Base-by-base conservation (phyloP, 2,329 filamentous ascomycete genomes). In the Geosmithia putterillii region DNA sequence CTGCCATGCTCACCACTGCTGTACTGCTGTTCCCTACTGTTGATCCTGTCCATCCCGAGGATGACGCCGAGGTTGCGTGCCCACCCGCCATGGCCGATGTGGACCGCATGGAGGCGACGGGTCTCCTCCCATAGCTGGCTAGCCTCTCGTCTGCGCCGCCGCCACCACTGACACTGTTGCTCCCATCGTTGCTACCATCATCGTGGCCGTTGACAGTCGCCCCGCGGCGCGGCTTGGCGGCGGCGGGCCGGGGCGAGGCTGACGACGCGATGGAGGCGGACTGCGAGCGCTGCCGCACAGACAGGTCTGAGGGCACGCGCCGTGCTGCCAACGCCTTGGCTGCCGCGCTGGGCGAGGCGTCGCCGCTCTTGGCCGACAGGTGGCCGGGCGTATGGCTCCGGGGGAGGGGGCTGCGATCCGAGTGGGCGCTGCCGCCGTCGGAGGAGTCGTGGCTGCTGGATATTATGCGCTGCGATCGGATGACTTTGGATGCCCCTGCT, bases 371-470 rank as follows among this genome's bases (percentile, higher is more conserved):
- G 50, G 71, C 70, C 12, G 77, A 62, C 36, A 80, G 66, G 52
- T 79, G 75, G 45, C 76, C 75, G 1, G 76, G 76, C 2, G 76
- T 81, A 55, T 81, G 76, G 54, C 70, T 79, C 50, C 76, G 69
- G 22, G 67, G 63, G 38, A 73, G 55, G 40, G 67, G 52, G n/a
- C 25, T 58, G 48, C 39, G 57, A 20, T 61, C 57, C n/a, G n/a
- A n/a, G n/a, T n/a, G n/a, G n/a, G n/a, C n/a, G 43, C 60, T 59
- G 21, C 57, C 56, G 44, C 64, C 57, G 50, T 66, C 57, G 45
- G 54, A 54, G 25, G 61, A 57, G 42, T 63, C 60, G 23, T 57
- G 56, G 44, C 55, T 46, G 35, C 42, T 47, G 35, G 45, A 48
- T 50, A 47, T 52, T 50, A 74, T 75, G 61, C 72, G 74, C 50